phyloP scores from a whole-genome alignment of 2,329 filamentous ascomycete genomes.

The Chalara sp. region DNA sequence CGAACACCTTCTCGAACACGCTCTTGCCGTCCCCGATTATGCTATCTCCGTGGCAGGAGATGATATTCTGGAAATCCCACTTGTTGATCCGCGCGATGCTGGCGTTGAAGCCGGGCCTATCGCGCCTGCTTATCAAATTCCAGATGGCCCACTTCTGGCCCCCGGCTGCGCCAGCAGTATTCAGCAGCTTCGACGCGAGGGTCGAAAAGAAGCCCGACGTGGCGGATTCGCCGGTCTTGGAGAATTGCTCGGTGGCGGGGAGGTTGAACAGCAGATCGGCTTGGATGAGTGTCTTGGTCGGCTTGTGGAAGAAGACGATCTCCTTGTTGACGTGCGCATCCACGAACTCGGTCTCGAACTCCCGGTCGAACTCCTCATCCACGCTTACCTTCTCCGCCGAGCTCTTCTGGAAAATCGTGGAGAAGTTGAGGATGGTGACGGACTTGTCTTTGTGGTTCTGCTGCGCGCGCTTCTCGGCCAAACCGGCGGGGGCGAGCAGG shows the following conservation, averaged over 20 bases:
- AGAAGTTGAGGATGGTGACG: conserved; percentile 42
- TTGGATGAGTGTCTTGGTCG: conserved; percentile 72
- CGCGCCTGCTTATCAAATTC: conserved; percentile 57
- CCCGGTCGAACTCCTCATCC: conserved; percentile 71
- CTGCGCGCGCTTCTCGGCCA: conserved; percentile 72
- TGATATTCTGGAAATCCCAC: conserved; percentile 81
- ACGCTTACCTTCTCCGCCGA: conserved; percentile 48
- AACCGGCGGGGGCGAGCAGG: conserved; percentile 74
- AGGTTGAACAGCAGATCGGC: conserved; percentile 92
- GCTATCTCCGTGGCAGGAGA: conserved; percentile 91
- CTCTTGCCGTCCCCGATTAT: conserved; percentile 69
- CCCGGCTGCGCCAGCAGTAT: conserved; percentile 54
- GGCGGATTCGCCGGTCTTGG: conserved; percentile 44
- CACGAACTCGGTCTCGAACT: conserved; percentile 84
- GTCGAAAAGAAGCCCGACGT: conserved; percentile 52
- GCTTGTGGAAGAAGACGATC: conserved; percentile 79
- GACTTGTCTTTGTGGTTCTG: conserved; percentile 44
- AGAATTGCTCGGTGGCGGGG: conserved; percentile 81
- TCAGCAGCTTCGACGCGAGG: conserved; percentile 50
- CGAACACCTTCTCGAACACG: conserved; percentile 70
- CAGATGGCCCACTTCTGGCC: conserved; percentile 78
- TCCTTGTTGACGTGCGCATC: conserved; percentile 77
- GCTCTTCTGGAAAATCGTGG: conserved; percentile 57
- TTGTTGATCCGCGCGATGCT: conserved; percentile 61
- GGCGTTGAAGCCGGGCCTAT: conserved; percentile 63